Evolutionary conservation across 2,329 filamentous ascomycete species (phyloP).

Genomic region (Alternaria viburni): DNA sequence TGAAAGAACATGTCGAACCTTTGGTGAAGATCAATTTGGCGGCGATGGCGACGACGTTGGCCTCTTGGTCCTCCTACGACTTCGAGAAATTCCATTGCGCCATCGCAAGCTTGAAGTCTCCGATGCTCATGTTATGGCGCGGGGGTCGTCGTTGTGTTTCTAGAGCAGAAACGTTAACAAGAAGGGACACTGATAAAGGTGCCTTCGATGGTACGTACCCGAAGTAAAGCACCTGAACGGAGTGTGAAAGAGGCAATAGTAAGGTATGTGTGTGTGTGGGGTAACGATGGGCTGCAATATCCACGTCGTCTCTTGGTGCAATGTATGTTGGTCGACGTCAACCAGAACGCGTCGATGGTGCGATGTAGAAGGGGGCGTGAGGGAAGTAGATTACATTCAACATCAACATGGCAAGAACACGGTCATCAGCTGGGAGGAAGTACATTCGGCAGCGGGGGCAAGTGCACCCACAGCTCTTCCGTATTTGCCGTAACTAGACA

Average conservation of each 20-base stretch:
- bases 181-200: neutral
- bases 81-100: neutral
- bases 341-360: neutral
- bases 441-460: neutral
- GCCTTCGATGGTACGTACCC: neutral
- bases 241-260: neutral
- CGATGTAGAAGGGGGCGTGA: neutral
- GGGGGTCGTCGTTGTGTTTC: neutral
- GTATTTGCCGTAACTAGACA: neutral
- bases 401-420: neutral
- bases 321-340: neutral
- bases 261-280: neutral
- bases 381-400: neutral
- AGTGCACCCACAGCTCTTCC: neutral
- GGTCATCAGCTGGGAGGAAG: neutral
- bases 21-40: neutral
- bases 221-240: neutral
- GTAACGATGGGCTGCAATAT: neutral
- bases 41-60: neutral
- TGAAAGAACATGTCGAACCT: too few species aligned
- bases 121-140: neutral
- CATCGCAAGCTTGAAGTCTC: neutral
- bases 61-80: neutral
- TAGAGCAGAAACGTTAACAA: neutral
- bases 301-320: neutral